Conservation (phyloP, 2,329 filamentous ascomycete genomes). For the Zymoseptoria tritici region DNA sequence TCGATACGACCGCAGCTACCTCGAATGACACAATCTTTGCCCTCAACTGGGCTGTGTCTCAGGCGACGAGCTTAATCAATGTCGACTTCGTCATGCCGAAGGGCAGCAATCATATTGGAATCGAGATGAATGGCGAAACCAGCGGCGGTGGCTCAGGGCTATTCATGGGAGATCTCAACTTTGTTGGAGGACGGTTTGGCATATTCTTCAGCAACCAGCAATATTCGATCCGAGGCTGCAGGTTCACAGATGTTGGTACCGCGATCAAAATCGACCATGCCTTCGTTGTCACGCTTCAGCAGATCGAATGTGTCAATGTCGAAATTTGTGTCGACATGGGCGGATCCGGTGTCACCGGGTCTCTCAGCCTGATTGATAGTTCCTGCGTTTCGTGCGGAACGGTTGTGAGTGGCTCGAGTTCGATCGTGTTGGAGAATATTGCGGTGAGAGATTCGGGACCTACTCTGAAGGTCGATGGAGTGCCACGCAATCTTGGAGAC, state of each 20-base stretch:
- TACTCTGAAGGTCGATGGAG: conserved; percentile 18
- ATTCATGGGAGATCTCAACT: conserved; percentile 44
- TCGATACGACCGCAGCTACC: conserved; percentile 21
- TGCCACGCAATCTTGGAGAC: conserved; percentile 22
- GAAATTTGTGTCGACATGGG: conserved; percentile 21
- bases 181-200: conserved; percentile 55
- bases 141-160: conserved; percentile 14
- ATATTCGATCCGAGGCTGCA: conserved; percentile 34
- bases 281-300: conserved; percentile 17
- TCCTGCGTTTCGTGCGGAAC: conserved; percentile 13
- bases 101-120: conserved; percentile 30
- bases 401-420: conserved; percentile 12
- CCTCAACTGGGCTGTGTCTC: conserved; percentile 26
- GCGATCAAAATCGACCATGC: conserved; percentile 18
- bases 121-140: conserved; percentile 29
- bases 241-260: conserved; percentile 19
- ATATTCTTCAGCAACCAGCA: conserved; percentile 53
- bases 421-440: conserved; percentile 20
- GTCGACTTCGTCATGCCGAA: conserved; percentile 31
- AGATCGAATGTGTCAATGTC: conserved; percentile 23
- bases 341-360: conserved; percentile 14
- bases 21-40: conserved; percentile 12
- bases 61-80: conserved; percentile 24
- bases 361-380: conserved; percentile 22
- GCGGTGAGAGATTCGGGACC: conserved; percentile 14